Evolutionary conservation across 169 alveolate genomes (phyloP), one percentile per base, ranked within the genome.

Genomic region (Plasmodium falciparum): DNA sequence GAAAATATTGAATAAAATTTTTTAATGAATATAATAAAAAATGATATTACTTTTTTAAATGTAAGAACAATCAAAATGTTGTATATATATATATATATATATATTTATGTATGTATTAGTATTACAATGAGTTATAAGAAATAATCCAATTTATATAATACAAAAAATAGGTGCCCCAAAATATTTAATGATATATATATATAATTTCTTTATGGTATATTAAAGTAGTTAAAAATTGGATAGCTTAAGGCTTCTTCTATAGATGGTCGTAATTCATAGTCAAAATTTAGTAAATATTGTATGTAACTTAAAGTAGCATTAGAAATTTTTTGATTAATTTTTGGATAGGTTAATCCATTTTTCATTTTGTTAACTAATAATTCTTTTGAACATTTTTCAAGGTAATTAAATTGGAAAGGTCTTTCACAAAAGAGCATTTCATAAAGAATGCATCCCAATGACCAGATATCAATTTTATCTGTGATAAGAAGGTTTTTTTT

Each of bases 381-480:
- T 66, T 88, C 62, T 74, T 92, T 67, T 74, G 93, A 56, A 92
- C 95, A 86, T 78, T 86, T 75, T 52, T 75, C 88, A 45, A 75
- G 75, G 24, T 91, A 93, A 66, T 74, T 93, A 63, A 90, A 88
- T 74, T 72, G 93, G 91, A 88, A 78, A 56, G 93, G 91, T 62
- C 91, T 78, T 72, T 86, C 89, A 92, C 93, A 88, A 91, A 94
- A 96, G 49, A 96, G 94, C 97, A 96, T 95, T 88, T 96, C 98
- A 74, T 93, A 96, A 29, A 96, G 95, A 47, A 96, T 96, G 80
- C 98, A 96, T 8, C 98, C 98, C 17, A 96, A 95, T 24, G 98
- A 97, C 98, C 98, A 96, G 54, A 96, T 96, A 70, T 96, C 98
- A 61, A 96, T 96, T 94, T 96, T 93, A 86, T 93, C 96, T 39